Evolutionary conservation across 805 yeast genomes (phyloP), one percentile per base, ranked within the genome.

Genomic region (Saccharomyces mikatae): DNA sequence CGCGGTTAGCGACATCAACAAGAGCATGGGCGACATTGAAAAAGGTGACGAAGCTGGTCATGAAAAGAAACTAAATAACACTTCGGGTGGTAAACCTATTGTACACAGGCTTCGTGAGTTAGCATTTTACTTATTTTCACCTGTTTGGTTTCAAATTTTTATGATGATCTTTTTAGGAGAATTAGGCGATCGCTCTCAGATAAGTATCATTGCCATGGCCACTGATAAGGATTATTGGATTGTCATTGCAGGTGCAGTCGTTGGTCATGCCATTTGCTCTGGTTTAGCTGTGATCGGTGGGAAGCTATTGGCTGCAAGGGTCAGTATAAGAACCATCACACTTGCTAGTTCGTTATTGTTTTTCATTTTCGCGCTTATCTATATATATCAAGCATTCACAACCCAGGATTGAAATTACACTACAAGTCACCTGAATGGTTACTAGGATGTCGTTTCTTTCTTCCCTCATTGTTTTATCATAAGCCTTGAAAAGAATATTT

Each of bases 171-270:
- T 94, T 70, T 74, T 94, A 50, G 99, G 97, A 57, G 99, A 94
- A 74, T 90, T 98, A 96, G 99, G 99, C 51, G 99, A 94, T 71
- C 83, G 99, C 65, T 90, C 97, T 11, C 99, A 94, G 74, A 89
- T 94, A 54, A 96, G 97, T 47, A 94, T 97, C 32, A 90, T 94
- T 64, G 98, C 98, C 46, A 87, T 94, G 95, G 97, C 98, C 52
- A 96, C 99, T 1, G 97, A 97, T 44, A 84, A 89, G 47, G 87
- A 90, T 70, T 94, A 89, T 73, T 84, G 94, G 91, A 77, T 78
- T 61, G 96, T 91, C 44, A 89, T 92, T 49, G 61, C 84, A 49
- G 99, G 99, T 57, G 96, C 96, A 22, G 81, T 89, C 41, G 70
- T 86, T 47, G 99, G 99, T 32, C 99, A 94, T 71, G 83, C 86